phyloP scores from a whole-genome alignment of 257 asterid species.

The Eustoma russellianum region DNA sequence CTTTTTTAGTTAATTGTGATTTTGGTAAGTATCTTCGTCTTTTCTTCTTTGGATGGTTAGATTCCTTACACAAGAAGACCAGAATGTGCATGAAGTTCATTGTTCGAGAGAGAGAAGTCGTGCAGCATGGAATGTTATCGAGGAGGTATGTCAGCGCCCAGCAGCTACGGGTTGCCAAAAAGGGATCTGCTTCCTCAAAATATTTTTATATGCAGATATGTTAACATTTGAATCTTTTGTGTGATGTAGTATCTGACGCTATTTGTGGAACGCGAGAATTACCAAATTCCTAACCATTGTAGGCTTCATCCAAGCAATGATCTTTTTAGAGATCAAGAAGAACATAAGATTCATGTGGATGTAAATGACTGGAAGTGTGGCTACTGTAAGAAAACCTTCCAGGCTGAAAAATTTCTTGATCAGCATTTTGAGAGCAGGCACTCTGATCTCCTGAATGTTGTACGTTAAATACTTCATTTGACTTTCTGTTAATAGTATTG shows the following conservation, averaged over 20 bases:
- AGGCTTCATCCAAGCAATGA: conserved; percentile 76
- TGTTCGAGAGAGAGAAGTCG: conserved; percentile 97
- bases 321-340: conserved; percentile 86
- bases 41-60: conserved; percentile 23
- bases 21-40: neutral
- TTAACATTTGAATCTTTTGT: neutral
- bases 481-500: no score
- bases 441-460: conserved; percentile 67
- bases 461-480: conserved; percentile 25
- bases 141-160: conserved; percentile 42
- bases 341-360: conserved; percentile 74
- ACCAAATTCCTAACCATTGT: conserved; percentile 55
- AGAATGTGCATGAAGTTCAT: conserved; percentile 53
- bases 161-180: neutral
- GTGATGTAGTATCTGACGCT: conserved; percentile 71
- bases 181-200: neutral
- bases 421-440: conserved; percentile 95
- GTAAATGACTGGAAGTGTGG: conserved; percentile 87
- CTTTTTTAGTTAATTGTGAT: no score
- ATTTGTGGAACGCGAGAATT: conserved; percentile 58
- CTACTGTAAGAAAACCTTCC: conserved; percentile 76
- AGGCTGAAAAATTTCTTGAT: conserved; percentile 76
- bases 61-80: conserved; percentile 28
- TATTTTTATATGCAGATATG: neutral
- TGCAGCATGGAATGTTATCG: conserved; percentile 68